Evolutionary conservation across 352 stramenopile species (phyloP), one percentile per base, ranked within the genome.

Genomic region (Pythium myriotylum): DNA sequence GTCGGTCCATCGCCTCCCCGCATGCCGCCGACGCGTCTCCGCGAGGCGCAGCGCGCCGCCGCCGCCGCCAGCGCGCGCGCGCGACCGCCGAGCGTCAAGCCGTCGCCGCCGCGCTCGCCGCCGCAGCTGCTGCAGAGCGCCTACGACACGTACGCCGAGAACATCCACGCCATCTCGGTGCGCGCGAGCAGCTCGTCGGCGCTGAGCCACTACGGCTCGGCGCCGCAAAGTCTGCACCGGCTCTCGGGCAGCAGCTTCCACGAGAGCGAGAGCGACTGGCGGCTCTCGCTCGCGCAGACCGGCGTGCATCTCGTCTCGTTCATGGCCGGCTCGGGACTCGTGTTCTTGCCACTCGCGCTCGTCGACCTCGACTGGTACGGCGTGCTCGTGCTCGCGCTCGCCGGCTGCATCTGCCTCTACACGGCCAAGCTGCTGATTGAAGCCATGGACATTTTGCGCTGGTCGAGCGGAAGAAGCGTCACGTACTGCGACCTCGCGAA

Each of bases 341-440:
- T 92, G 22, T 89, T 73, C 54, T 60, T 92, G 24, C 84, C 84
- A 16, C 62, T 92, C 9, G 84, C 81, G 24, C 76, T 92, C 7
- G 84, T 92, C 46, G 77, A 92, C 59, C 84, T 92, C 48, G 74
- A 90, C 52, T 92, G 84, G 84, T 90, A 88, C 49, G 84, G 77
- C 17, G 69, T 92, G 23, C 46, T 89, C 41, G 58, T 89, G 51
- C 72, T 92, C 19, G 26, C 80, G 13, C 65, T 69, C n/a, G 81
- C 84, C 0, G 74, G 76, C 5, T 23, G 40, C 1, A 64, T 92
- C 32, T 88, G 73, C 40, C 66, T 77, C 33, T 90, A 90, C 67
- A 87, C 81, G 23, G 77, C 79, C 35, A 84, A 83, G 59, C 56
- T 92, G 42, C 62, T 92, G 33, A 70, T 90, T 39, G 78, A 90